Conservation (phyloP, 2,329 filamentous ascomycete species). For the Aspergillus intermedius region DNA sequence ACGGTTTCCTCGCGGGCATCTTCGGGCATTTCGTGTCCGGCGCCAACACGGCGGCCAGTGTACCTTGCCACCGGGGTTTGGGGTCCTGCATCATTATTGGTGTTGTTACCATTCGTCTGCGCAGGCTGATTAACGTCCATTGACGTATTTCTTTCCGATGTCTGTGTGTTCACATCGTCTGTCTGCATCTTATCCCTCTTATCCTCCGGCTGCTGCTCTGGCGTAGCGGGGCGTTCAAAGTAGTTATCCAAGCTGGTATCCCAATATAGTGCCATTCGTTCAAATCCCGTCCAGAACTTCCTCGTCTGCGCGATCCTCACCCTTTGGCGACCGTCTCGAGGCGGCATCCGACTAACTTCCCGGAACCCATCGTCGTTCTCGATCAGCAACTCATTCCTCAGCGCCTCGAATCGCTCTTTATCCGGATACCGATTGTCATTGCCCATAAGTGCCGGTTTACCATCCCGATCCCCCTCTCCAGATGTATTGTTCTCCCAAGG, state of each 20-base stretch:
- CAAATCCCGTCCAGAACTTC: conserved; percentile 55
- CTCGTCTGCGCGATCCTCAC: conserved; percentile 51
- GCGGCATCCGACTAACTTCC: conserved; percentile 45
- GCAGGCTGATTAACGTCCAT: conserved; percentile 20
- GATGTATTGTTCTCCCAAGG: conserved; percentile 25
- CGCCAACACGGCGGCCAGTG: conserved; percentile 52
- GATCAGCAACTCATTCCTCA: conserved; percentile 46
- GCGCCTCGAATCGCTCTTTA: conserved; percentile 43
- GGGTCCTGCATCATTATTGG: background rate
- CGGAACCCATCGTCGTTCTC: conserved; percentile 54
- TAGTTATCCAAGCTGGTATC: conserved; percentile 55
- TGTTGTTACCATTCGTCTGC: background rate
- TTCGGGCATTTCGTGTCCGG: conserved; percentile 54
- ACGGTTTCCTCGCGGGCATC: conserved; percentile 51
- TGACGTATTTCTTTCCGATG: conserved; percentile 7
- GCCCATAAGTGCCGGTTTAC: conserved; percentile 33
- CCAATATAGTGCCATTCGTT: conserved; percentile 58
- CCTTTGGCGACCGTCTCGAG: conserved; percentile 39
- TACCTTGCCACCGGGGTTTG: conserved; percentile 35
- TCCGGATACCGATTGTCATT: conserved; percentile 46
- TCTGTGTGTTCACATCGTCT: conserved; percentile 7
- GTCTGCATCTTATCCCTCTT: conserved; percentile 15
- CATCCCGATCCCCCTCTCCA: conserved; percentile 11
- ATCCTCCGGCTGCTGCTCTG: conserved; percentile 15
- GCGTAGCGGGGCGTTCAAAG: conserved; percentile 33